Evolutionary conservation across 768 basidiomycete species (phyloP), one percentile per base, ranked within the genome.

Genomic region (Termitomyces sp.): DNA sequence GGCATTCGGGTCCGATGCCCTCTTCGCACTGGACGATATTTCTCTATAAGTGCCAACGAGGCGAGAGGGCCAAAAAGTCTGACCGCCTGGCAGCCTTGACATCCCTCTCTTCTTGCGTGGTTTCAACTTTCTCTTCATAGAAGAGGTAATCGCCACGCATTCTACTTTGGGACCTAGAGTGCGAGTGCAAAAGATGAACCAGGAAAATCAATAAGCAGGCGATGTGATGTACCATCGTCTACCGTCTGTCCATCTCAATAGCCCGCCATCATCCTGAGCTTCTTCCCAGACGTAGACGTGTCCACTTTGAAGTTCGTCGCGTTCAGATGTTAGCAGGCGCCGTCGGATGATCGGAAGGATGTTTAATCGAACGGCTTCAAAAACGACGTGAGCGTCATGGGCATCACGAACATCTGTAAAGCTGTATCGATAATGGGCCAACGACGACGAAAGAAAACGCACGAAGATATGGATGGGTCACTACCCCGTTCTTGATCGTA

Each of bases 251-350:
- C 90, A 91, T 28, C 90, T 80, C 58, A 91, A 75, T 40, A 89
- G 73, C 18, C 77, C 77, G 7, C 83, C 85, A 51, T 86, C 87
- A 51, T 89, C 89, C 63, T 88, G 89, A 4, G 88, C 87, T 69
- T 92, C 90, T 65, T 92, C 89, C 90, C 90, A 92, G 41, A 92
- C 90, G 65, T 90, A 92, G 44, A 92, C 82, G 60, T 91, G 88
- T 2, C 90, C 90, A 53, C 88, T 88, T 41, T 69, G 69, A 5
- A 92, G 75, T 44, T 86, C 82, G 36, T 89, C 88, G 47, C 89
- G 77, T 68, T 92, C 89, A 59, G 74, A 83, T 3, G 84, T 76
- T 13, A 85, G 80, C n/a, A 92, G 75, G 9, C 89, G 82, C 20
- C 88, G 82, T 59, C 80, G 86, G 61, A 91, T 83, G 55, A 92